phyloP scores from a whole-genome alignment of 192 early-diverging fungal genomes.

The Coemansia sp. region DNA sequence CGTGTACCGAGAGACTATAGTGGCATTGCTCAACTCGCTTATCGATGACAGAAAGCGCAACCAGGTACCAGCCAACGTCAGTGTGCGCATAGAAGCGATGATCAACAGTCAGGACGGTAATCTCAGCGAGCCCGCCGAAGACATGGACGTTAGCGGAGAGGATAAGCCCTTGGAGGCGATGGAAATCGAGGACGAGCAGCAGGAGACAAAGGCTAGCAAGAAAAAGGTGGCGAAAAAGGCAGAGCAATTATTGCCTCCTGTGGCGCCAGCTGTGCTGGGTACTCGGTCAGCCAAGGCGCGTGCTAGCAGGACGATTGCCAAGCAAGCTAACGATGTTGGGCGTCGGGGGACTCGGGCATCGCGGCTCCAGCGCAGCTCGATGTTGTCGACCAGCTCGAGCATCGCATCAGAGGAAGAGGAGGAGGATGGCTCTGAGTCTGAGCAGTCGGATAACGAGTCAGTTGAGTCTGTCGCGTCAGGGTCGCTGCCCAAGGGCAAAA shows the following conservation, averaged over 20 bases:
- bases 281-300: not conserved
- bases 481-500: constrained; percentile 9
- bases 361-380: constrained; percentile 16
- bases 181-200: not conserved
- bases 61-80: constrained; percentile 13
- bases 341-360: not conserved
- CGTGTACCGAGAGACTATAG: constrained; percentile 39
- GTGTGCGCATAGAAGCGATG: constrained; percentile 33
- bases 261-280: not conserved
- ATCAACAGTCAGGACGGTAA: constrained; percentile 18
- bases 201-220: not conserved
- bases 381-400: constrained; percentile 32
- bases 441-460: constrained; percentile 4
- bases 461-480: constrained; percentile 24
- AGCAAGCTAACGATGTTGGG: not conserved
- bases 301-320: not conserved
- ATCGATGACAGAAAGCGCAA: constrained; percentile 27
- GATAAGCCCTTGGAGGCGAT: not conserved
- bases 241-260: not conserved
- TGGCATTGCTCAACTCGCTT: constrained; percentile 51
- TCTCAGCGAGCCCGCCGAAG: constrained; percentile 15
- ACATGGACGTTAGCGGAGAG: constrained; percentile 27
- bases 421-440: not conserved
- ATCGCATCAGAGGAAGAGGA: constrained; percentile 9
- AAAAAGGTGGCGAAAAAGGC: not conserved